phyloP scores from a whole-genome alignment of 768 basidiomycete species.

The Leccinum pellstonianum region DNA sequence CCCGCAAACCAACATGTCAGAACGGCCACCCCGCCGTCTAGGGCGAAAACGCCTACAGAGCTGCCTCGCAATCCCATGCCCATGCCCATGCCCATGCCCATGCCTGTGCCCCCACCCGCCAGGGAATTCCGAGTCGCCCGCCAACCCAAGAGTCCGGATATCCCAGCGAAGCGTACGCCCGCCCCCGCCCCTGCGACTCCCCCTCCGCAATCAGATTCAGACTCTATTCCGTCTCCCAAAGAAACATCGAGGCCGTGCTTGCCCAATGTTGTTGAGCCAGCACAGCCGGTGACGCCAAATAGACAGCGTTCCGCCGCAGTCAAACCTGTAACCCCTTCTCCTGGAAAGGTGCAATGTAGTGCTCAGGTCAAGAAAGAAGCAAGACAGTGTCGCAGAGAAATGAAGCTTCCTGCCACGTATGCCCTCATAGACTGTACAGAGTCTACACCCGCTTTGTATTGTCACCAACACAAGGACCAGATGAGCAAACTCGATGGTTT shows the following conservation, averaged over 20 bases:
- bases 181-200: constrained; percentile 17
- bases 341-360: constrained; percentile 48
- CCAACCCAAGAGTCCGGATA: constrained; percentile 16
- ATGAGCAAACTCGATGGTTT: constrained; percentile 52
- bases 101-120: constrained; percentile 36
- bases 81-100: constrained; percentile 19
- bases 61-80: constrained; percentile 14
- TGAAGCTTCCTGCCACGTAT: constrained; percentile 43
- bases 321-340: constrained; percentile 18
- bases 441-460: constrained; percentile 47
- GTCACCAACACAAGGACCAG: constrained; percentile 61
- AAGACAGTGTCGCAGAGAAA: constrained; percentile 57
- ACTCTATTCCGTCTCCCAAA: constrained; percentile 18
- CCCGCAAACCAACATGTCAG: constrained; percentile 7
- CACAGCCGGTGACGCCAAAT: constrained; percentile 8
- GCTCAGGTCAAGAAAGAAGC: constrained; percentile 51
- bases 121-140: constrained; percentile 20
- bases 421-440: constrained; percentile 21
- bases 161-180: constrained; percentile 16
- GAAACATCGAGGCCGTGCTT: constrained; percentile 1
- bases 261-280: constrained; percentile 15
- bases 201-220: constrained; percentile 37
- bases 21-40: neutral
- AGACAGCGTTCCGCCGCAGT: constrained; percentile 24
- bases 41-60: neutral